Evolutionary conservation across 2,329 filamentous ascomycete species (phyloP), one percentile per base, ranked within the genome.

Genomic region (Stagonosporopsis chrysanthemi): DNA sequence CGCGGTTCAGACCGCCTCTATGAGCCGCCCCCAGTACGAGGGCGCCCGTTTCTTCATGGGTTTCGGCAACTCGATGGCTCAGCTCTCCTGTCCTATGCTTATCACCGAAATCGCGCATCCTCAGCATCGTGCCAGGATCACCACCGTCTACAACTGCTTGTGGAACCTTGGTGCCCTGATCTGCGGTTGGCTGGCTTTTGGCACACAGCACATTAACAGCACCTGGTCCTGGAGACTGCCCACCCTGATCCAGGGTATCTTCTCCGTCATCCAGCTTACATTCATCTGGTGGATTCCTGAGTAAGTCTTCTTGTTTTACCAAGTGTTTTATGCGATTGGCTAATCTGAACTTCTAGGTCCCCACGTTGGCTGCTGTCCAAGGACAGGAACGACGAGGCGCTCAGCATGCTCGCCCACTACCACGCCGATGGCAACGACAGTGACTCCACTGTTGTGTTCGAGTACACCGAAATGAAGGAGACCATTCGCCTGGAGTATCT

Each of bases 31-130:
- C 5, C 44, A 86, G 80, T 86, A 83, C 61, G 78, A 84, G 58
- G 82, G 77, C 15, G 84, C 84, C 29, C 80, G 86, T 46, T 84
- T 86, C 60, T 73, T 87, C 39, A 79, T 87, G 7, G 87, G 87
- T 55, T 89, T 90, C 64, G 87, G 86, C 35, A 86, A 86, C 75
- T 83, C 82, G 50, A 74, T 88, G 55, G 78, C 84, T 0, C 85
- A 88, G 64, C 61, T 64, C 19, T 69, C 67, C 36, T 46, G 35
- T 19, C 67, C 69, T 23, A 52, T 70, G 15, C 47, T 82, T 11
- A 75, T 82, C 61, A 80, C 75, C 23, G 80, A 82, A 58, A 72
- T 82, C 23, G 77, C 78, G 6, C 78, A 82, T 43, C 67, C 69
- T 5, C 63, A 70, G 51, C 59, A 72, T 56, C 64, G 69, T 53